Evolutionary conservation across 768 basidiomycete genomes (phyloP).

Genomic region (Rhodotorula taiwanensis): DNA sequence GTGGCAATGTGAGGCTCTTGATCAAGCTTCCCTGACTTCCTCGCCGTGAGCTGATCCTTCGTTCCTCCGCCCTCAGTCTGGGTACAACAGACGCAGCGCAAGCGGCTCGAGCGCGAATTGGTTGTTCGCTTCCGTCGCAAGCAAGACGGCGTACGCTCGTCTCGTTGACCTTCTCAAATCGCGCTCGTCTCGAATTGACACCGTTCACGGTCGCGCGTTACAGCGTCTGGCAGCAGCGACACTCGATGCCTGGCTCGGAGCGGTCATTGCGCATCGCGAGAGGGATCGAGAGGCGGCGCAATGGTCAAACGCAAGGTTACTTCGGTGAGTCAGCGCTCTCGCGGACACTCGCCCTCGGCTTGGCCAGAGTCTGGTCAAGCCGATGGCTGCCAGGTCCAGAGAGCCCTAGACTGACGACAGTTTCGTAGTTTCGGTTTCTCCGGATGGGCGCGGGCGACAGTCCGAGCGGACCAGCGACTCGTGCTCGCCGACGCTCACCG

Average conservation of each 20-base stretch:
- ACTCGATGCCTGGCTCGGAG: conserved; percentile 2
- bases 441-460: conserved; percentile 1
- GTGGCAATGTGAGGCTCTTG: conserved; percentile 8
- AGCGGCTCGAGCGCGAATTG: background rate
- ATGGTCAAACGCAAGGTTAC: conserved; percentile 4
- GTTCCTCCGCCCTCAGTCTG: conserved; percentile 12
- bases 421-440: conserved; percentile 1
- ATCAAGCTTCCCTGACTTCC: background rate
- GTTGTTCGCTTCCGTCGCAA: background rate
- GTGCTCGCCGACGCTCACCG: conserved; percentile 5
- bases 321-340: conserved; percentile 2
- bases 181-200: background rate
- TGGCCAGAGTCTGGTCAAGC: too few species aligned
- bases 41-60: background rate
- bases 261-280: conserved; percentile 16
- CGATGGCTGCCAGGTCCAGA: too few species aligned
- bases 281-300: conserved; percentile 7
- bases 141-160: background rate
- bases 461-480: background rate
- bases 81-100: conserved; percentile 1
- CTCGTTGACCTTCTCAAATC: background rate
- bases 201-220: background rate
- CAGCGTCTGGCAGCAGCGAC: conserved; percentile 3
- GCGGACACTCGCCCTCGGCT: too few species aligned
- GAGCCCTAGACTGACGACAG: too few species aligned